These are phyloP conservation scores for Tranzscheliella williamsii DNA, from an alignment of 1,284 basidiomycete genomes.

Conservation along the genomic window DNA sequence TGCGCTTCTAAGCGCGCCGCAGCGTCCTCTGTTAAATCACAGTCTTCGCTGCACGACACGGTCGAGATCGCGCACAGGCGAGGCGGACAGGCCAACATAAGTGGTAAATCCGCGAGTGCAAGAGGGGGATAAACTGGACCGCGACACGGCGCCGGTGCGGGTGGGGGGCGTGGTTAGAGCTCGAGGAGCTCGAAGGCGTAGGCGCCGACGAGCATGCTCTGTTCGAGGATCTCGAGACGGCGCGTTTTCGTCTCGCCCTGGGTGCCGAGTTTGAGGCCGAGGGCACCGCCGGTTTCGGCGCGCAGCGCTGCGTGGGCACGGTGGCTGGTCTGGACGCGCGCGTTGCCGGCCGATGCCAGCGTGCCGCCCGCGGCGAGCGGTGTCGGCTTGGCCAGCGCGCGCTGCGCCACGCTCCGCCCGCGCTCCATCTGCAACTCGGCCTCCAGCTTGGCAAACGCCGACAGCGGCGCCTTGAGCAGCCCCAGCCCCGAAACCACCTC, in stretches of 20 bases:
- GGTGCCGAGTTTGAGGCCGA: conserved; percentile 32
- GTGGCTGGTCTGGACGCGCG: conserved; percentile 15
- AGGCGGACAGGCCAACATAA: no score
- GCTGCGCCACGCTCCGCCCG: not conserved
- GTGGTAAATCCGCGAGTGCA: no score
- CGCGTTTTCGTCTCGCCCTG: conserved; percentile 22
- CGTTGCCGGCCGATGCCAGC: conserved; percentile 26
- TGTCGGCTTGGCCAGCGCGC: conserved; percentile 1
- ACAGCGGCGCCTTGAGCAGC: conserved; percentile 32
- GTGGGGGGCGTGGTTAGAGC: conserved; percentile 15
- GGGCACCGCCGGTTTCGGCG: conserved; percentile 43
- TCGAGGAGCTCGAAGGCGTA: conserved; percentile 39
- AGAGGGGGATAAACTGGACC: no score
- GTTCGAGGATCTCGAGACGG: conserved; percentile 27
- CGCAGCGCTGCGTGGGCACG: conserved; percentile 15
- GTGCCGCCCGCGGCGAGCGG: conserved; percentile 19
- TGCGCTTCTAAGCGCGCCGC: no score
- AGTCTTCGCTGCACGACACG: no score
- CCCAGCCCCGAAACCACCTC: conserved; percentile 16
- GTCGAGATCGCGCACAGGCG: no score
- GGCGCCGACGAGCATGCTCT: conserved; percentile 43
- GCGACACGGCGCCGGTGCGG: no score
- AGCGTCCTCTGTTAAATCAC: no score
- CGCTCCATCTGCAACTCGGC: conserved; percentile 9
- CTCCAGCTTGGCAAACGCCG: conserved; percentile 39